A percentile compares a stretch with the other conserved stretches of the same genome.
Conservation (phyloP, 179 eudicot genomes). For the Spinacia oleracea region DNA sequence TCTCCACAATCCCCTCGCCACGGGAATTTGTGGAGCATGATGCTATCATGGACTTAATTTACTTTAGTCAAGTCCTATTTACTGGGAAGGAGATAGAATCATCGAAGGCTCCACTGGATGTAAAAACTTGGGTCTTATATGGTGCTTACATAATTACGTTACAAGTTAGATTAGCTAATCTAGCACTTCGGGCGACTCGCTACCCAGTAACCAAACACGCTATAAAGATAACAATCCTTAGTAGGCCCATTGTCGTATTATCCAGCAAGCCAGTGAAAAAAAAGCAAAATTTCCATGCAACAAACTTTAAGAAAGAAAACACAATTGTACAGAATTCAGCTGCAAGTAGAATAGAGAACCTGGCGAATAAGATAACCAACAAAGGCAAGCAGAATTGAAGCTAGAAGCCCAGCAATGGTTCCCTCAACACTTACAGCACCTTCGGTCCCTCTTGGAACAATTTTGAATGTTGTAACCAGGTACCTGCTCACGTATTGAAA, state of each 20-base stretch:
- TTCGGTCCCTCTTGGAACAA: constrained; percentile 95
- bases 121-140: neutral
- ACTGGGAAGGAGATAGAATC: neutral
- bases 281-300: neutral
- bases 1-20: neutral
- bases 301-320: neutral
- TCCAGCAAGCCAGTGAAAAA: neutral
- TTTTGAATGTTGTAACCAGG: constrained; percentile 81
- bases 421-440: constrained; percentile 95
- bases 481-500: constrained; percentile 47
- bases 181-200: neutral
- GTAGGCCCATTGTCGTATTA: neutral
- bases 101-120: neutral
- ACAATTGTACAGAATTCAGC: neutral
- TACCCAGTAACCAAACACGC: neutral
- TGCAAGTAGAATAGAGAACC: constrained; percentile 38
- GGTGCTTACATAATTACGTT: neutral
- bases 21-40: neutral
- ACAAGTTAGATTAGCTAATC: neutral
- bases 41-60: neutral
- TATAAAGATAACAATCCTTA: neutral
- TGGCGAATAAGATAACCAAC: constrained; percentile 65
- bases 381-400: constrained; percentile 69
- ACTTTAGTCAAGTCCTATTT: neutral
- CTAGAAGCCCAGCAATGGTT: constrained; percentile 86